Percentiles rank a stretch among this genome's conserved stretches.
These are phyloP conservation scores for Punica granatum DNA, from an alignment of 345 rosid genomes.

Conservation along the genomic window DNA sequence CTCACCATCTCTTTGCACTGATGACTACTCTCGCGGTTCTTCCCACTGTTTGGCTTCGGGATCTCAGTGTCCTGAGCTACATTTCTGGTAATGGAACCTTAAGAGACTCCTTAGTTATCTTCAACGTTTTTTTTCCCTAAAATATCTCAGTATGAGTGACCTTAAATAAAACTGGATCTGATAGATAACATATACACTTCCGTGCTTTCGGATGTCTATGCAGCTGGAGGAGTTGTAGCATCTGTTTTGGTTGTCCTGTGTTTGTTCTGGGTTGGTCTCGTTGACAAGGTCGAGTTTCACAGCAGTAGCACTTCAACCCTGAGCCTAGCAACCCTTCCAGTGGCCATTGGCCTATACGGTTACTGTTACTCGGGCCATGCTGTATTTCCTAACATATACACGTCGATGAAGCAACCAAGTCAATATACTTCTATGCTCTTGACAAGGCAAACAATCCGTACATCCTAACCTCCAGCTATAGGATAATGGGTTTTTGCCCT, in stretches of 20 bases:
- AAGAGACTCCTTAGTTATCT: background rate
- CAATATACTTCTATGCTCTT: conserved; percentile 69
- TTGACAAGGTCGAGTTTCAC: conserved; percentile 62
- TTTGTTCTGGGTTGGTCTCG: conserved; percentile 84
- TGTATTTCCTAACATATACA: conserved; percentile 88
- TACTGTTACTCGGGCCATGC: conserved; percentile 98
- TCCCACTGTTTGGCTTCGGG: conserved; percentile 91
- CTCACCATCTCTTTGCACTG: conserved; percentile 64
- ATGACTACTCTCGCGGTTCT: conserved; percentile 67
- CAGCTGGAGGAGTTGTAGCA: conserved; percentile 97
- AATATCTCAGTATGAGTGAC: no score
- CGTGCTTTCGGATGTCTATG: conserved; percentile 1
- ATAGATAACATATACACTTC: no score
- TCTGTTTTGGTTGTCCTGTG: conserved; percentile 71
- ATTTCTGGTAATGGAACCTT: conserved; percentile 54
- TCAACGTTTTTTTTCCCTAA: no score
- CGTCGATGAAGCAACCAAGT: conserved; percentile 77
- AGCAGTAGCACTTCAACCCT: conserved; percentile 53
- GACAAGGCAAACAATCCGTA: conserved; percentile 37
- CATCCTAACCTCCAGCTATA: background rate
- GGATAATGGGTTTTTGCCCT: background rate
- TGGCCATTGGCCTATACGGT: conserved; percentile 94
- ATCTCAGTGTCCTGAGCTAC: conserved; percentile 74
- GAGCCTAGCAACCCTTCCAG: conserved; percentile 68
- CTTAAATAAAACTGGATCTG: no score